Evolutionary conservation across 2,329 filamentous ascomycete genomes (phyloP), one percentile per base, ranked within the genome.

Genomic region (Aureobasidium melanogenum): DNA sequence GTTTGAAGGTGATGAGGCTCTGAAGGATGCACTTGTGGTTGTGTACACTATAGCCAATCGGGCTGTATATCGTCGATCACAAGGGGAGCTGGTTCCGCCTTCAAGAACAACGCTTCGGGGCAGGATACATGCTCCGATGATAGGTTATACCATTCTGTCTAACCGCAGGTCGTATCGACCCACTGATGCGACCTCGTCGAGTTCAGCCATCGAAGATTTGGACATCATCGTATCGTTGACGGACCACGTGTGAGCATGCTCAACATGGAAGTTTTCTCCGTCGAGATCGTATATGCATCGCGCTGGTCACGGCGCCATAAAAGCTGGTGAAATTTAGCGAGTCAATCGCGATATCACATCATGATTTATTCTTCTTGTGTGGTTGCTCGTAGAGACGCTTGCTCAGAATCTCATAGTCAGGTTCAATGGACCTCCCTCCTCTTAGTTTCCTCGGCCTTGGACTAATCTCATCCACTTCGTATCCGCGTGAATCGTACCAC

Each of bases 401-500:
- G 10, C 80, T 82, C 69, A 83, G 69, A 63, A 84, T 83, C 66
- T 77, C 67, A 71, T 83, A 82, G 65, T 80, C 79, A 43, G 74
- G 70, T 63, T 78, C 74, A 64, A 78, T 78, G 3, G 80, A 71
- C 46, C 74, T 77, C 14, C 80, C 79, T 67, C 77, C 78, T 64
- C 81, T 73, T 62, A 82, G 68, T 54, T 67, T 74, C 62, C 77
- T 77, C 57, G 81, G 77, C 22, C 67, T 69, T 1, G 83, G 83
- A 17, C 79, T 82, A 63, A 73, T 78, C 56, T 78, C 78, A 67
- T 85, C 82, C 62, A 78, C 74, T 12, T 47, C 66, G 66, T 80
- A 85, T 3, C 87, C 87, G 14, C 84, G 70, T 63, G 76, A 81
- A 50, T 76, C 71, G 72, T 91, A 91, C 66, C 90, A 87, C 2